Base-by-base conservation (phyloP, 129 eudicot species). In the Artemisia tridentata region DNA sequence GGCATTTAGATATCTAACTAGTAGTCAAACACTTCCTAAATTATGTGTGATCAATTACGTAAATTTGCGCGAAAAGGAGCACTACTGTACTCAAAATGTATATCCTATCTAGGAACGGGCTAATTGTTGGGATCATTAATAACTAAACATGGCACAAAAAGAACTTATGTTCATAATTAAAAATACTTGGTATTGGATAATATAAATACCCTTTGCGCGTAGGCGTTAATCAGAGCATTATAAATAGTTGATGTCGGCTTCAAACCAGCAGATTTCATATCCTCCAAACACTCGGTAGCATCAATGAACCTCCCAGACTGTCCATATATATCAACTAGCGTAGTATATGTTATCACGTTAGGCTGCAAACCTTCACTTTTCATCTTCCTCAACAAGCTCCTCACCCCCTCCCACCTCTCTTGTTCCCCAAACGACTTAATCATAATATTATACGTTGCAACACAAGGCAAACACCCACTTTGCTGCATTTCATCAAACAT, bases 151-250 rank as follows among this genome's bases (percentile, higher is more conserved):
- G 48, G 61, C 15, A 63, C 11, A 38, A 38, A 38, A 38, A 38
- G 10, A 11, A 41, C 25, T 18, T 65, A 10, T 73, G 21, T 50
- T 73, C 10, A 45, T 64, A 27, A 65, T 7, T 16, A 50, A 10
- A 50, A 0, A 48, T 4, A 71, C 61, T 50, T 27, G 54, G 45
- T 20, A 4, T 61, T 19, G 71, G 53, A 68, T 48, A 49, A 54
- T 34, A 7, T 73, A 80, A 69, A 54, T 90, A 93, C 98, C 91
- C 86, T 87, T 73, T 87, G 98, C 19, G 98, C 98, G 71, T 93
- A 93, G 58, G 97, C 98, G 80, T 93, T 93, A 68, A 93, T 93
- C 82, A 93, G 70, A n/a, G 98, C 98, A 80, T 93, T 93, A 81
- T 93, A 93, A 93, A 90, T 93, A 10, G 97, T 84, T 7, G 95